These are phyloP conservation scores for Trebouxia sp. DNA, from an alignment of 139 green algal species.

Conservation along the genomic window DNA sequence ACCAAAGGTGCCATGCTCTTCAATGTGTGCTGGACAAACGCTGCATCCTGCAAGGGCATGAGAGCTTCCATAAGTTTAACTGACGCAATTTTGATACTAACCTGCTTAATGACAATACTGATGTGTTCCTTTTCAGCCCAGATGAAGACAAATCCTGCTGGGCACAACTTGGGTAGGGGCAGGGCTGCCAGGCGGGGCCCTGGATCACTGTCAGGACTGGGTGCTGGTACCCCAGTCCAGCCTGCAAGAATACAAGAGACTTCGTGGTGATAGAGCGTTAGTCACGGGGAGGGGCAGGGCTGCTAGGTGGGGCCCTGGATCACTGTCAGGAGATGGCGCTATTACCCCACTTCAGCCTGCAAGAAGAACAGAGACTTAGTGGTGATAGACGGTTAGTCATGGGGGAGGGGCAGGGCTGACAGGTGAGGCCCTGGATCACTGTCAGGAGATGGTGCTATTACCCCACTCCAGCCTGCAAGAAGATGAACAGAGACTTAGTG, in stretches of 20 bases:
- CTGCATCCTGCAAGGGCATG: too few species aligned
- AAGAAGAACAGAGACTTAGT: too few species aligned
- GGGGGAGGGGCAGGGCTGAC: slow-evolving; percentile 59
- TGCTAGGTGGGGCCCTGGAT: too few species aligned
- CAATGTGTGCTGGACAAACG: too few species aligned
- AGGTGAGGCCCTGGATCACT: slow-evolving; percentile 37
- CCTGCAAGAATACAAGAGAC: too few species aligned
- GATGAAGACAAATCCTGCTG: slow-evolving; percentile 86
- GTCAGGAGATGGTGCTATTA: background rate
- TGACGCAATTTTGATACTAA: background rate
- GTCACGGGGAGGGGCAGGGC: too few species aligned
- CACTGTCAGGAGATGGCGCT: too few species aligned
- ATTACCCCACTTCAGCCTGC: background rate
- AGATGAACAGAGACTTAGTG: too few species aligned
- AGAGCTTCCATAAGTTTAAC: slow-evolving; percentile 32
- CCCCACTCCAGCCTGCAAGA: background rate
- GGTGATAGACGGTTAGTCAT: too few species aligned
- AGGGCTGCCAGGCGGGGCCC: slow-evolving; percentile 47
- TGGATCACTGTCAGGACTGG: background rate
- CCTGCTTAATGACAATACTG: slow-evolving; percentile 47
- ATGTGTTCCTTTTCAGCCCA: slow-evolving; percentile 79
- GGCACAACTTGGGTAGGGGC: slow-evolving; percentile 71
- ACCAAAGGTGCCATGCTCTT: too few species aligned
- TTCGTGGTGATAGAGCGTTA: too few species aligned
- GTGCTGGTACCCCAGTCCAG: background rate